These are phyloP conservation scores for Aphanomyces cochlioides DNA, from an alignment of 352 stramenopile genomes.

Conservation along the genomic window DNA sequence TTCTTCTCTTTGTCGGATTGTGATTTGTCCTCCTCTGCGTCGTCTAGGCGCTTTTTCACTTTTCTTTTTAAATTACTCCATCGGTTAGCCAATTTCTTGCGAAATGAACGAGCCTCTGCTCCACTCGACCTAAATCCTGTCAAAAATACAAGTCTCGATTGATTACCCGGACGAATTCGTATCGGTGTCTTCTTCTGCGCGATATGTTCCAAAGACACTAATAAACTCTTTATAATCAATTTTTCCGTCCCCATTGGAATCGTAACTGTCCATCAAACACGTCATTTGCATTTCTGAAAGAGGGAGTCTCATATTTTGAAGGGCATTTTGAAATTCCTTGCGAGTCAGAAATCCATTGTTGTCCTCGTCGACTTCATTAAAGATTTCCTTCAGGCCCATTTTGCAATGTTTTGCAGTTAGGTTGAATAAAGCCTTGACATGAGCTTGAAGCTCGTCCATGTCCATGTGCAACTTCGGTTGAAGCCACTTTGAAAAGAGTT, in stretches of 20 bases:
- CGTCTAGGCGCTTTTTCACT: conserved; percentile 28
- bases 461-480: conserved; percentile 63
- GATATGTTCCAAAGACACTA: neutral
- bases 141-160: neutral
- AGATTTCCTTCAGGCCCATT: conserved; percentile 55
- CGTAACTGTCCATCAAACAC: conserved; percentile 61
- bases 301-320: conserved; percentile 57
- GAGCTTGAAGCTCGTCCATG: conserved; percentile 49
- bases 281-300: conserved; percentile 61
- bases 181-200: neutral
- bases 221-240: conserved; percentile 64
- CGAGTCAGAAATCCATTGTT: conserved; percentile 48
- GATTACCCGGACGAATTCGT: neutral
- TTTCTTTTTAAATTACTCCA: conserved; percentile 14
- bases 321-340: conserved; percentile 50
- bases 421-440: conserved; percentile 47
- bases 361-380: conserved; percentile 59
- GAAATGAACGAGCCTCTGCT: conserved; percentile 1
- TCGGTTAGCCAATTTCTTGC: neutral
- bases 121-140: conserved; percentile 8
- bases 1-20: neutral
- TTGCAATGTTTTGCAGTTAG: conserved; percentile 37
- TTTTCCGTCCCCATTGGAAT: conserved; percentile 50
- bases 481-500: conserved; percentile 64
- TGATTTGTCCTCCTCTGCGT: conserved; percentile 32